Evolutionary conservation across 2,329 filamentous ascomycete genomes (phyloP), one percentile per base, ranked within the genome.

Genomic region (Penicillium italicum): DNA sequence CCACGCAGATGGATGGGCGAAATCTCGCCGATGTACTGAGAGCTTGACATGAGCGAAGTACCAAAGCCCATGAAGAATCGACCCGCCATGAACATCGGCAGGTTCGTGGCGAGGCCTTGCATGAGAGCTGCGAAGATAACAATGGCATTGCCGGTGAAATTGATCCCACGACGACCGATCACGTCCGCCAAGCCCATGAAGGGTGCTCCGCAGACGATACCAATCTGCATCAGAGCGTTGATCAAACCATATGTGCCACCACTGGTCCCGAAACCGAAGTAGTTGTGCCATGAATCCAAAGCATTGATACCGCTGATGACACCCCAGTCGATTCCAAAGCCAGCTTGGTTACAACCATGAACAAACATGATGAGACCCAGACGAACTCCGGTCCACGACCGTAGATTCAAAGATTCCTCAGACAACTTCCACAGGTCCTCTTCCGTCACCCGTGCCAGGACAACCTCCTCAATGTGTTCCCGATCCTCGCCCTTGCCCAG

Each of bases 111-210:
- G 34, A 60, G 64, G 14, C 64, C 66, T 56, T 79, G 76, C 55
- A 78, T 60, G 12, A 78, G 63, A 4, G 76, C 74, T 5, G 76
- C 74, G n/a, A 74, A 60, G 30, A 79, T 67, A n/a, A 79, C 76
- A 42, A 80, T 69, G 22, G 66, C 56, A 46, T 79, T 80, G 4
- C 79, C 79, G 10, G 73, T 45, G 46, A 79, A 79, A 58, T 77
- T 79, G 64, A 79, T 72, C 6, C 77, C 78, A 56, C 80, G 77
- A 52, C 80, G 76, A 42, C 81, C 80, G 60, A 82, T 76, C 8
- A 80, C 72, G 65, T 82, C 80, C 58, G 78, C 76, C 8, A 82
- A 71, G 7, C 75, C 72, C 50, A 81, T 72, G 45, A 82, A 79
- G 0, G 79, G 80, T 4, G 80, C 76, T 18, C 80, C 79, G 51